Percentiles rank a stretch among this genome's conserved stretches.
These are phyloP conservation scores for Cardiospermum halicacabum DNA, from an alignment of 345 rosid species.

Conservation along the genomic window DNA sequence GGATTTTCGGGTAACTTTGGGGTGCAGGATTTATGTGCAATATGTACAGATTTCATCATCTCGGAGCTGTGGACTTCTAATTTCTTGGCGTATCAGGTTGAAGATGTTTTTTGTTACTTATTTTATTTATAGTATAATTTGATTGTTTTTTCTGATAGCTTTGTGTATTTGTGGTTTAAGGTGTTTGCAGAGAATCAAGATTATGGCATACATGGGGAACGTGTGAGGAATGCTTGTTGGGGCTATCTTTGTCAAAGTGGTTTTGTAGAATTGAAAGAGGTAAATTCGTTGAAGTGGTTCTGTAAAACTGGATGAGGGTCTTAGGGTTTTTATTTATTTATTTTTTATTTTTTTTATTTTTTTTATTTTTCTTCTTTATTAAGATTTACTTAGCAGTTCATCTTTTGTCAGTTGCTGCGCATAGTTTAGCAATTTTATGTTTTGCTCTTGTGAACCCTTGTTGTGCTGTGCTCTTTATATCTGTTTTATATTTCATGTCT, in stretches of 20 bases:
- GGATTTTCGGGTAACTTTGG: slow-evolving; percentile 10
- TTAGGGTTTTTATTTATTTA: too few relatives aligned
- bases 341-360: not conserved
- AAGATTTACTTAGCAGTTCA: not conserved
- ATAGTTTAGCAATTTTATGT: not conserved
- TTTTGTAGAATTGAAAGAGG: slow-evolving; percentile 87
- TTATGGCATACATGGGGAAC: slow-evolving; percentile 92
- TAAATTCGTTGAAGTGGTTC: slow-evolving; percentile 90
- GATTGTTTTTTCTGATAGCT: not conserved
- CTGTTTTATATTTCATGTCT: not conserved
- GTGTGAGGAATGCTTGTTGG: slow-evolving; percentile 97
- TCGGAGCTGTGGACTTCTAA: slow-evolving; percentile 89
- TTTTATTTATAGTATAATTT: too few relatives aligned
- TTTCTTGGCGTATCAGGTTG: slow-evolving; percentile 91
- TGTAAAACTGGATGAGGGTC: slow-evolving; percentile 87
- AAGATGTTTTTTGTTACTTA: slow-evolving; percentile 8
- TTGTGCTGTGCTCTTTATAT: not conserved
- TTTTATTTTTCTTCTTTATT: not conserved
- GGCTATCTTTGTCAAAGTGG: slow-evolving; percentile 99
- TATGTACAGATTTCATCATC: slow-evolving; percentile 89
- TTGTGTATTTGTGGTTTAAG: slow-evolving; percentile 36
- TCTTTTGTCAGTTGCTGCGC: not conserved
- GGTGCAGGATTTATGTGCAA: slow-evolving; percentile 87
- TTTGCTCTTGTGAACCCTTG: not conserved
- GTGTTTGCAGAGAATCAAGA: slow-evolving; percentile 98